A percentile compares a stretch with the other conserved stretches of the same genome.
Conservation (phyloP, 805 yeast species). For the Priceomyces medius region DNA sequence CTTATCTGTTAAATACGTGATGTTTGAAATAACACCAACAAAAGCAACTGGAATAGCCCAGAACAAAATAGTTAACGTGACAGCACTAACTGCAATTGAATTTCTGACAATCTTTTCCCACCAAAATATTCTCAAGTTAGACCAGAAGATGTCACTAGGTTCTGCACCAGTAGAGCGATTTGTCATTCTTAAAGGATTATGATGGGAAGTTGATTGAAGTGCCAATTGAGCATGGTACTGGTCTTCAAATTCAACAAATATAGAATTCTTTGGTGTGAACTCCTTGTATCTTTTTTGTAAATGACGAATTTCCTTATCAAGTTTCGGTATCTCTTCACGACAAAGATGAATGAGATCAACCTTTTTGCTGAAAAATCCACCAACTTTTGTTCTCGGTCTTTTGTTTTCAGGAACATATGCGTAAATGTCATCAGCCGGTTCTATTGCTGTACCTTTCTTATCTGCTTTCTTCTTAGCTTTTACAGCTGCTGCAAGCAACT, state of each 20-base stretch:
- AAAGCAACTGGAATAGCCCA: slow-evolving; percentile 99
- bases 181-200: slow-evolving; percentile 59
- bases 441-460: slow-evolving; percentile 56
- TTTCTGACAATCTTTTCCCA: slow-evolving; percentile 67
- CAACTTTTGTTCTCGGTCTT: slow-evolving; percentile 57
- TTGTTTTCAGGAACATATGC: slow-evolving; percentile 64
- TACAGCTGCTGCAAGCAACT: slow-evolving; percentile 58
- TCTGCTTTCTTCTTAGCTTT: slow-evolving; percentile 63
- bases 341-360: slow-evolving; percentile 62
- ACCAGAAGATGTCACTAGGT: slow-evolving; percentile 66
- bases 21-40: slow-evolving; percentile 90
- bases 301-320: slow-evolving; percentile 55
- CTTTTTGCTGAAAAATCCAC: slow-evolving; percentile 49
- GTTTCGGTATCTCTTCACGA: slow-evolving; percentile 52
- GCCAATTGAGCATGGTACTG: slow-evolving; percentile 78
- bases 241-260: slow-evolving; percentile 74
- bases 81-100: slow-evolving; percentile 50
- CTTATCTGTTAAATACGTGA: slow-evolving; percentile 65
- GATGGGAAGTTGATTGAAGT: slow-evolving; percentile 59
- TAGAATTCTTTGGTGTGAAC: slow-evolving; percentile 68
- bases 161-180: slow-evolving; percentile 64
- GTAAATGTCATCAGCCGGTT: slow-evolving; percentile 47
- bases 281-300: slow-evolving; percentile 52
- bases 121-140: slow-evolving; percentile 75
- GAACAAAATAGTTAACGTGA: slow-evolving; percentile 63